These are phyloP conservation scores for Ogataea corticis DNA, from an alignment of 805 yeast species.

Conservation along the genomic window DNA sequence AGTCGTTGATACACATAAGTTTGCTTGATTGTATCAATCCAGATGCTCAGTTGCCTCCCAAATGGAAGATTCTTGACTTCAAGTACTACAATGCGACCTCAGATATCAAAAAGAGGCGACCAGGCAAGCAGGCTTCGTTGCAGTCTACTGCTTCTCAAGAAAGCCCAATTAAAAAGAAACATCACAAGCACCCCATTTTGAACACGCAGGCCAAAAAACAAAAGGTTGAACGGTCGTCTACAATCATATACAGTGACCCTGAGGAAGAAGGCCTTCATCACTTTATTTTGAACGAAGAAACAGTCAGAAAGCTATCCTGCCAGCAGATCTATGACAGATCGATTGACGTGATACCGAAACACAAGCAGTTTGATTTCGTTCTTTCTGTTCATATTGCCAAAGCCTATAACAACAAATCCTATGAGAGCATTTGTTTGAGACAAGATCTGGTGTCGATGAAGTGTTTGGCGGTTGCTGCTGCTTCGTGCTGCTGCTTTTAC, in stretches of 20 bases:
- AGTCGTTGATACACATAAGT: conserved; percentile 25
- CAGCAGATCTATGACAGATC: conserved; percentile 70
- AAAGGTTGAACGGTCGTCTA: conserved; percentile 18
- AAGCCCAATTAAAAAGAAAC: conserved; percentile 18
- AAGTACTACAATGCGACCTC: conserved; percentile 45
- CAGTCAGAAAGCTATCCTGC: conserved; percentile 51
- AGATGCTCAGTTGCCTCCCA: conserved; percentile 44
- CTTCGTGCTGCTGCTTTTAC: conserved; percentile 56
- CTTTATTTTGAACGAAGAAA: conserved; percentile 54
- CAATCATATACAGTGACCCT: conserved; percentile 12
- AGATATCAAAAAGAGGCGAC: conserved; percentile 5
- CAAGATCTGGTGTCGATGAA: conserved; percentile 61
- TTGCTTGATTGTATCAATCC: conserved; percentile 33
- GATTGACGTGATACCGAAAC: conserved; percentile 54
- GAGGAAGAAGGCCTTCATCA: conserved; percentile 49
- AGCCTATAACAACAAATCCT: conserved; percentile 59
- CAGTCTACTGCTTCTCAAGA: conserved; percentile 10
- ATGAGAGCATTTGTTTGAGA: conserved; percentile 56
- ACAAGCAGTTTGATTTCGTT: conserved; percentile 64
- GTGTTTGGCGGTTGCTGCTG: conserved; percentile 65
- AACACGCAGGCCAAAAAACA: conserved; percentile 25
- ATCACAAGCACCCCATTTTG: conserved; percentile 19
- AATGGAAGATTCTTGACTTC: conserved; percentile 57
- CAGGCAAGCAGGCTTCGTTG: neutral
- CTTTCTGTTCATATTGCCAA: conserved; percentile 65